phyloP scores from a whole-genome alignment of 1,139 yeast genomes.

The Diutina rugosa region DNA sequence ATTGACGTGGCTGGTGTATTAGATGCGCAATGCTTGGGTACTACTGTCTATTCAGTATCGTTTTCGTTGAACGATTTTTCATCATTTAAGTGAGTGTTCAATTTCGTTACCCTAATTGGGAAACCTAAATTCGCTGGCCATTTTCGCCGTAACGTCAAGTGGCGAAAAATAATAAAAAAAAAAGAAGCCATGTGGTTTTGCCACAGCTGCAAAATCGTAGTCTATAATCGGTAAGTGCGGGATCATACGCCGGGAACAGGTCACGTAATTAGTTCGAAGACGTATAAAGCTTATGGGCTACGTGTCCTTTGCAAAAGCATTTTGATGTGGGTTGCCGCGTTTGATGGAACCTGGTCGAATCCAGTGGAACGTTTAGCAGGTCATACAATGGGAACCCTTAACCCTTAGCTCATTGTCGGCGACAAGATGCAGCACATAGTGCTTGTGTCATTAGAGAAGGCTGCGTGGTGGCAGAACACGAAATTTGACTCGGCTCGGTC shows the following conservation, averaged over 20 bases:
- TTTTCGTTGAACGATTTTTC: too few species aligned
- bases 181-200: background rate
- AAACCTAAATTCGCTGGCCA: background rate
- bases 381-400: background rate
- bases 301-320: background rate
- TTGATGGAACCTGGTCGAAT: background rate
- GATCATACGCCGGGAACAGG: background rate
- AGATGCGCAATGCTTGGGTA: too few species aligned
- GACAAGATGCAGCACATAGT: background rate
- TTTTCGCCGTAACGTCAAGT: background rate
- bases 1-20: background rate
- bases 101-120: background rate
- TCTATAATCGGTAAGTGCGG: background rate
- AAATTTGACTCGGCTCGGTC: too few species aligned
- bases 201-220: background rate
- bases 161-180: background rate
- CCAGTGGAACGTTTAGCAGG: background rate
- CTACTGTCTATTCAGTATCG: too few species aligned
- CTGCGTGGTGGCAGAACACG: too few species aligned
- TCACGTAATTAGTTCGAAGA: background rate
- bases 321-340: background rate
- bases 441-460: too few species aligned
- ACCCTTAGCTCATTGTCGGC: background rate
- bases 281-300: background rate
- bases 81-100: background rate